These are phyloP conservation scores for Galerina sulciceps DNA, from an alignment of 768 basidiomycete species.

Conservation along the genomic window DNA sequence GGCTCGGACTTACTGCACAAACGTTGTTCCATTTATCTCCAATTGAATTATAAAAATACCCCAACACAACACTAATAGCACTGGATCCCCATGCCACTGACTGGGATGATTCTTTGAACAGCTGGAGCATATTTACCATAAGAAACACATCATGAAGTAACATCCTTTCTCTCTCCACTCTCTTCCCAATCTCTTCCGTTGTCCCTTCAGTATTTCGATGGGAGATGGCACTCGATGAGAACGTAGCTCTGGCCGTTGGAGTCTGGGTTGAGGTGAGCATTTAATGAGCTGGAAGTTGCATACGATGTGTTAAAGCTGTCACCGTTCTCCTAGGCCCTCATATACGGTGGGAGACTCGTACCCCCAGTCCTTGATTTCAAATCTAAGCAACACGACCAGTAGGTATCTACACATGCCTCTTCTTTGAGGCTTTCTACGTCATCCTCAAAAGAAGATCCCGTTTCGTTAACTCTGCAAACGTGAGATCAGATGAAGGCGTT, in stretches of 20 bases:
- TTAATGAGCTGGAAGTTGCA: too few relatives aligned
- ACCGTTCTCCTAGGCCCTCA: slow-evolving; percentile 6
- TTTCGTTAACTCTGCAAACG: slow-evolving; percentile 15
- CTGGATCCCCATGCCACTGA: slow-evolving; percentile 5
- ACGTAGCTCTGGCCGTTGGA: slow-evolving; percentile 18
- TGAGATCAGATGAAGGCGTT: neutral
- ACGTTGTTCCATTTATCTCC: neutral
- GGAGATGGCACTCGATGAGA: slow-evolving; percentile 16
- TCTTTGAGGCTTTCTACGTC: slow-evolving; percentile 21
- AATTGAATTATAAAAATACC: neutral
- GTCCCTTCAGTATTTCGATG: slow-evolving; percentile 7
- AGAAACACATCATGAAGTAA: slow-evolving; percentile 7
- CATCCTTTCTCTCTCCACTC: neutral
- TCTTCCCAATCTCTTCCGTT: too few relatives aligned
- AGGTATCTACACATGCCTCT: slow-evolving; percentile 25
- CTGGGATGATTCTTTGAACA: slow-evolving; percentile 2
- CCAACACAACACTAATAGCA: neutral
- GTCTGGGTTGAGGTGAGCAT: slow-evolving; percentile 21
- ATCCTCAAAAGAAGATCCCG: slow-evolving; percentile 15
- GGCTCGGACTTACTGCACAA: slow-evolving; percentile 3
- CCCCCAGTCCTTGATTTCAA: too few relatives aligned
- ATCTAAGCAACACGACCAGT: neutral
- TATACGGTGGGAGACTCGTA: slow-evolving; percentile 10
- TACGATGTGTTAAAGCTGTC: neutral
- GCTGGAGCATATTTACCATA: neutral